Evolutionary conservation across 331 rosid genomes (phyloP).

Genomic region (Arachis monticola): DNA sequence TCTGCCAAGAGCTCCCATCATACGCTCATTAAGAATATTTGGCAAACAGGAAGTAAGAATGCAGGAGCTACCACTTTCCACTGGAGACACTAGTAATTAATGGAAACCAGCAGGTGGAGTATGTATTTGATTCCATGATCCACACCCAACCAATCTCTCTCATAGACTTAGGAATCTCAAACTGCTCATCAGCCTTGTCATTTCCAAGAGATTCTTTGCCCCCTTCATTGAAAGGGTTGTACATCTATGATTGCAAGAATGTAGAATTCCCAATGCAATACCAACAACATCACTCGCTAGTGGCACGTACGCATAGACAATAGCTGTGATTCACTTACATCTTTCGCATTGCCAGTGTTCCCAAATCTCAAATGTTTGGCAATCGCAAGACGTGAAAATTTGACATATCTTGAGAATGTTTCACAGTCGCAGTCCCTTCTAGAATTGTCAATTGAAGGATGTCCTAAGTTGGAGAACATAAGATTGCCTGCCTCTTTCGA

Average conservation of each 20-base stretch:
- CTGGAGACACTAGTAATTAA: neutral
- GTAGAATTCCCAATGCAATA: neutral
- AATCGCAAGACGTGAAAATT: neutral
- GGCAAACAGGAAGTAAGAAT: neutral
- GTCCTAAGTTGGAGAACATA: neutral
- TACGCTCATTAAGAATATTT: too few species aligned
- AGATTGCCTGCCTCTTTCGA: neutral
- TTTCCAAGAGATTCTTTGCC: neutral
- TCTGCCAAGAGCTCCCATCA: neutral
- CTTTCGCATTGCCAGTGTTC: neutral
- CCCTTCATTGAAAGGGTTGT: neutral
- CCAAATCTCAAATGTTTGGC: neutral
- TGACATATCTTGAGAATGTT: neutral
- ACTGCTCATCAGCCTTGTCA: neutral
- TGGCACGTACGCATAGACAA: too few species aligned
- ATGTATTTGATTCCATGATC: neutral
- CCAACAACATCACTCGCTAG: neutral
- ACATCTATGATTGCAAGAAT: neutral
- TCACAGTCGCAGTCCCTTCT: neutral
- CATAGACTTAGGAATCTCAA: too few species aligned
- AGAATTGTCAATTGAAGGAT: neutral
- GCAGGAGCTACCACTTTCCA: neutral
- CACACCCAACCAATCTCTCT: neutral
- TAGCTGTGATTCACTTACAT: neutral
- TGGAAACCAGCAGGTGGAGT: neutral